Evolutionary conservation across 305 asterid genomes (phyloP), one percentile per base, ranked within the genome.

Genomic region (Solanum aculeatissimum): DNA sequence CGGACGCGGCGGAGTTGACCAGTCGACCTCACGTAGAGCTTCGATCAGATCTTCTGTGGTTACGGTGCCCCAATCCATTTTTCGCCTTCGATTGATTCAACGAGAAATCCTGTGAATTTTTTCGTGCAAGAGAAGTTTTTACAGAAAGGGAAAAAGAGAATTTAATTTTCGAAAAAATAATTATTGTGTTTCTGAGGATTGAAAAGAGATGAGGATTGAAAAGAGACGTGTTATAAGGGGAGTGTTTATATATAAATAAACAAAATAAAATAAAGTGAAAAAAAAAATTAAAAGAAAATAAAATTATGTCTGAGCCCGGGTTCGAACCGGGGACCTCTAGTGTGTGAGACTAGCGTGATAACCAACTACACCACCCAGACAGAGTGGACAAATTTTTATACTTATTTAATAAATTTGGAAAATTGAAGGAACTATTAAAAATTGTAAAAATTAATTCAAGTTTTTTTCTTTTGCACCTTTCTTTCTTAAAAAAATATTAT

Each of bases 351-450:
- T 92, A 95, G 95, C 97, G 97, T 96, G 98, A 93, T 93, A 94
- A 93, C 98, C 98, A 21, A 94, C 99, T 94, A 94, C 98, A 93
- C 99, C 98, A 93, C 99, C 98, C 95, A 96, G 96, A 94, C 99
- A n/a, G n/a, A n/a, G n/a, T n/a, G n/a, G n/a, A n/a, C n/a, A n/a
- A n/a, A n/a, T n/a, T n/a, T n/a, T n/a, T n/a, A n/a, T n/a, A n/a
- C n/a, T n/a, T n/a, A n/a, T n/a, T n/a, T n/a, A n/a, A n/a, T n/a
- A n/a, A n/a, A n/a, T n/a, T n/a, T n/a, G n/a, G n/a, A n/a, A n/a
- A n/a, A n/a, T n/a, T n/a, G n/a, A n/a, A n/a, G n/a, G n/a, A n/a
- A n/a, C n/a, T n/a, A n/a, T n/a, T n/a, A n/a, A n/a, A n/a, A n/a
- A n/a, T n/a, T n/a, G n/a, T n/a, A n/a, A n/a, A n/a, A n/a, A n/a